Evolutionary conservation across 495 filamentous ascomycete genomes (phyloP).

Genomic region (Aspergillus ostianus): DNA sequence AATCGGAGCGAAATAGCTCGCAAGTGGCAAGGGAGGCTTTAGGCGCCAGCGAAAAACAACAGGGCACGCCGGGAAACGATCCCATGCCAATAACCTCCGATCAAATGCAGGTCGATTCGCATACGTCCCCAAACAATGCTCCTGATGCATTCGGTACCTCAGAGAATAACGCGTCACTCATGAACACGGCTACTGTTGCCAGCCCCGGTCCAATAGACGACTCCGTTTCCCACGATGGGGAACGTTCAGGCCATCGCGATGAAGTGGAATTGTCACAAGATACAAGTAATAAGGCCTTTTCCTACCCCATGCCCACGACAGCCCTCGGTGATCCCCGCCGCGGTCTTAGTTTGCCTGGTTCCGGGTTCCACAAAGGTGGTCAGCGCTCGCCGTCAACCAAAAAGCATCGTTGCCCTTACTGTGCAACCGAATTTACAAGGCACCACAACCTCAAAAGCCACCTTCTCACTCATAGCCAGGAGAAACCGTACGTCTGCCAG

Average conservation of each 20-base stretch:
- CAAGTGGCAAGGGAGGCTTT: slow-evolving; percentile 47
- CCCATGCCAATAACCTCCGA: slow-evolving; percentile 33
- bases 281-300: slow-evolving; percentile 50
- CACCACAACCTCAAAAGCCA: slow-evolving; percentile 99
- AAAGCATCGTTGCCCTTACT: slow-evolving; percentile 95
- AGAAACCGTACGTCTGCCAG: slow-evolving; percentile 92
- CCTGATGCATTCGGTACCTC: slow-evolving; percentile 34
- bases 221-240: slow-evolving; percentile 42
- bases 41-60: slow-evolving; percentile 43
- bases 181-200: slow-evolving; percentile 45
- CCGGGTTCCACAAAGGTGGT: slow-evolving; percentile 59
- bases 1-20: slow-evolving; percentile 39
- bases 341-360: slow-evolving; percentile 73
- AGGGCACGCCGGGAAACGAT: slow-evolving; percentile 26
- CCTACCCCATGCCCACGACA: slow-evolving; percentile 50
- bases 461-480: slow-evolving; percentile 95
- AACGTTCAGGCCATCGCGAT: slow-evolving; percentile 36
- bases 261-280: slow-evolving; percentile 43
- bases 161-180: slow-evolving; percentile 34
- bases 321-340: slow-evolving; percentile 52
- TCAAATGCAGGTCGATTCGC: slow-evolving; percentile 47
- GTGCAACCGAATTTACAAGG: slow-evolving; percentile 91
- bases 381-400: slow-evolving; percentile 73
- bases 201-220: slow-evolving; percentile 50
- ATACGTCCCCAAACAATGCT: slow-evolving; percentile 26